Conservation (phyloP, 2,329 filamentous ascomycete species). For the Colletotrichum nymphaeae region DNA sequence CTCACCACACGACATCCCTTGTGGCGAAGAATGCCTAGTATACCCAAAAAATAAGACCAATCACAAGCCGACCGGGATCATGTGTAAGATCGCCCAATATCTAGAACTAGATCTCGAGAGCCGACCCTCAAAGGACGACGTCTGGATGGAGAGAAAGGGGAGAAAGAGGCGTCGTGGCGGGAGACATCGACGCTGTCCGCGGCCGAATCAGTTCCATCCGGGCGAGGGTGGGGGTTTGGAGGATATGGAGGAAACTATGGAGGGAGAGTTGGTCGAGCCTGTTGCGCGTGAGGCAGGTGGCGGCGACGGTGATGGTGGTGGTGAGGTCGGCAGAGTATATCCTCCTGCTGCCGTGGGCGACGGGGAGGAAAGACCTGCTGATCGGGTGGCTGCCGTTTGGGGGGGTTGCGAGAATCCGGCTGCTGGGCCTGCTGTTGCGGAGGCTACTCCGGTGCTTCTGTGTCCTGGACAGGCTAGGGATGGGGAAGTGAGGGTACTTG, state of each 20-base stretch:
- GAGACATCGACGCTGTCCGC: slow-evolving; percentile 5
- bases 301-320: too few relatives aligned
- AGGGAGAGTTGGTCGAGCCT: not conserved
- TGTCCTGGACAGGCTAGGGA: not conserved
- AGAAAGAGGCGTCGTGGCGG: not conserved
- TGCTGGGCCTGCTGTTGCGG: not conserved
- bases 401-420: not conserved
- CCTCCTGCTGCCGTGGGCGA: not conserved
- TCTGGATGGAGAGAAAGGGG: slow-evolving; percentile 1
- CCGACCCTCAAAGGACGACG: not conserved
- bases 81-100: not conserved
- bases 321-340: not conserved
- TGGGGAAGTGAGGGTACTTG: not conserved
- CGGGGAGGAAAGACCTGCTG: not conserved
- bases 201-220: not conserved
- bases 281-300: not conserved
- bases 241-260: not conserved
- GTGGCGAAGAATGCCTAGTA: slow-evolving; percentile 5
- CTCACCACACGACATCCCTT: slow-evolving; percentile 11
- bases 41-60: slow-evolving; percentile 11
- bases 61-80: not conserved
- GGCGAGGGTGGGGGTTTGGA: not conserved
- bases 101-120: slow-evolving; percentile 21
- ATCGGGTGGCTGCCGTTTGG: not conserved
- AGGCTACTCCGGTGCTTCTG: not conserved